Conservation (phyloP, 179 eudicot genomes). For the Corrigiola litoralis region DNA sequence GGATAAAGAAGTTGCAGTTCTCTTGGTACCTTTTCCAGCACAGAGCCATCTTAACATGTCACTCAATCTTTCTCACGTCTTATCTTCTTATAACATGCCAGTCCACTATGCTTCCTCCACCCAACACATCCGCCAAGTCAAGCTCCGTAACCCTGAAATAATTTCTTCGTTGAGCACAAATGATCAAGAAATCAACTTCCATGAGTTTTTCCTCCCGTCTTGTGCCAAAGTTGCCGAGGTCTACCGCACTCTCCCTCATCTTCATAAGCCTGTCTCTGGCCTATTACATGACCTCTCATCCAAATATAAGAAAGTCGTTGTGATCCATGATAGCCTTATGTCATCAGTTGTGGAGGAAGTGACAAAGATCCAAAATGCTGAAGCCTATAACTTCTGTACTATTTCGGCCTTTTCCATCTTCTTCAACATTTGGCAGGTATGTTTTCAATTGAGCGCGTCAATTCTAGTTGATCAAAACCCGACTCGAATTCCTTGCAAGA, state of each 20-base stretch:
- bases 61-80: neutral
- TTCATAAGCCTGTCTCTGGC: neutral
- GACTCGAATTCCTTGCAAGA: neutral
- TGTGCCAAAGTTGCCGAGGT: neutral
- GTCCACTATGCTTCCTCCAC: constrained; percentile 4
- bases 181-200: neutral
- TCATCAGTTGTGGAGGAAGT: neutral
- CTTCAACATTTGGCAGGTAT: neutral
- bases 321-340: neutral
- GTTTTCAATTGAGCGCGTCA: too few species aligned
- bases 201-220: neutral
- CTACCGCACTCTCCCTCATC: neutral
- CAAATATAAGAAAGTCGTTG: neutral
- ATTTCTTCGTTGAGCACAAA: neutral
- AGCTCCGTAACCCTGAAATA: neutral
- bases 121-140: neutral
- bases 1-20: neutral
- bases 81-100: neutral
- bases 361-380: neutral
- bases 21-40: neutral
- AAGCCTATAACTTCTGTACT: neutral
- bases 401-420: neutral
- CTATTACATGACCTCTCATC: neutral
- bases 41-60: constrained; percentile 12
- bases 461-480: too few species aligned